Evolutionary conservation across 163 green algal genomes (phyloP), one percentile per base, ranked within the genome.

Genomic region (Chlamydomonas reinhardtii): DNA sequence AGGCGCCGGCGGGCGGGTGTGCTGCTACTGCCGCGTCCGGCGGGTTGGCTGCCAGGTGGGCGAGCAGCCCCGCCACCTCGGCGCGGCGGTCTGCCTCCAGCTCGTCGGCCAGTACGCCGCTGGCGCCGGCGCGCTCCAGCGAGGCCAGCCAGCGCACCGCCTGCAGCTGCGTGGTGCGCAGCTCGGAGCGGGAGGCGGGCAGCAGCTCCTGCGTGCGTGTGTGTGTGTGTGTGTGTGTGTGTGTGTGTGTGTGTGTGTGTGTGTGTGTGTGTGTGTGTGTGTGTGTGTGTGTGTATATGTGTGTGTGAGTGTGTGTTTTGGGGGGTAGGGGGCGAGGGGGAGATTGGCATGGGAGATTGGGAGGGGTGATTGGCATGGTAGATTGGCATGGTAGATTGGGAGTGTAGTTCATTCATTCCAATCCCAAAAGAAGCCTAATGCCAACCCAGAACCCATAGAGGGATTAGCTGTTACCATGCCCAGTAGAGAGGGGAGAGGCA

Each of bases 31-130:
- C 74, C 25, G 74, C 1, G 4, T 32, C 24, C 12, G 39, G 72
- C 43, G 39, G n/a, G 16, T 48, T 68, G 68, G 54, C 31, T 14
- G 61, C 39, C 0, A 86, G 27, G 70, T 86, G 80, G 6, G 70
- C 68, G 4, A 86, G 56, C 16, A 86, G 80, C 6, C 80, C 80
- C 16, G 56, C 69, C 4, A 86, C 70, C 35, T 66, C 80, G 29
- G 80, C 84, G 25, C 76, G 43, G 6, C 84, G 84, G 84, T 89
- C 84, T 3, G 56, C 43, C 54, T 89, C 76, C n/a, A 75, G 27
- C 84, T 89, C 84, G 52, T 89, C 84, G 27, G 84, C 76, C 9
- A 89, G 25, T 15, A 89, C 65, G 69, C 84, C 84, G 48, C 69
- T 74, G 29, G 62, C 75, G 43, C 84, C 84, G 1, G 34, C 22